phyloP scores from a whole-genome alignment of 345 rosid species.

The Linum tenue region DNA sequence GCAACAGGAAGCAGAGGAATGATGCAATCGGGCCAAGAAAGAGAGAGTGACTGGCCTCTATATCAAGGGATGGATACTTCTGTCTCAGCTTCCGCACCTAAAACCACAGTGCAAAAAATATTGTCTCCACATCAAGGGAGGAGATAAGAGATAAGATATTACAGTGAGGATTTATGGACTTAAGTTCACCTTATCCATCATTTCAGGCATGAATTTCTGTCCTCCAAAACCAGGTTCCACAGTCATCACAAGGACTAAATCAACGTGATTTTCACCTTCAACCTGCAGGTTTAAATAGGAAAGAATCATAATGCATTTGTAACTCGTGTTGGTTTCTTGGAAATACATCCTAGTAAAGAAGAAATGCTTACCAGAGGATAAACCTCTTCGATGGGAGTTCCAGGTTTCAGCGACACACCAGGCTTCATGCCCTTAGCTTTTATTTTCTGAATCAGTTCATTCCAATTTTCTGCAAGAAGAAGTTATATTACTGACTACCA shows the following conservation, averaged over 20 bases:
- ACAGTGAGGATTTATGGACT: no score
- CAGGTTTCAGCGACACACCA: constrained; percentile 73
- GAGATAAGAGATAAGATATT: no score
- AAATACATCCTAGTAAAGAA: background rate
- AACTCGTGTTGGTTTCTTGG: background rate
- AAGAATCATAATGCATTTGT: background rate
- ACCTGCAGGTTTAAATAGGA: constrained; percentile 29
- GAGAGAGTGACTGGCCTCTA: constrained; percentile 41
- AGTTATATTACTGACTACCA: no score
- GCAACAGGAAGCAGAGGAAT: background rate
- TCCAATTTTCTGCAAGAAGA: constrained; percentile 58
- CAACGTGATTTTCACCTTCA: constrained; percentile 65
- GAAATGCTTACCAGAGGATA: constrained; percentile 58
- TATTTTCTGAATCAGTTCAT: constrained; percentile 51
- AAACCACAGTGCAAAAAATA: no score
- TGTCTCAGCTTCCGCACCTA: constrained; percentile 40
- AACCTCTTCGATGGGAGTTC: constrained; percentile 76
- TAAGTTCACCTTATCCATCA: constrained; percentile 57
- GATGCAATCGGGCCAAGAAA: background rate
- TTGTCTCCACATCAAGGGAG: no score
- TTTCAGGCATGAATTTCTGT: constrained; percentile 80
- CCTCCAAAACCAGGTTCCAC: constrained; percentile 94
- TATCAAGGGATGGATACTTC: constrained; percentile 70
- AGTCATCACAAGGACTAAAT: constrained; percentile 95
- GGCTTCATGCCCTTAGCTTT: constrained; percentile 86